Evolutionary conservation across 2,329 filamentous ascomycete species (phyloP).

Genomic region (Penicillium sp.): DNA sequence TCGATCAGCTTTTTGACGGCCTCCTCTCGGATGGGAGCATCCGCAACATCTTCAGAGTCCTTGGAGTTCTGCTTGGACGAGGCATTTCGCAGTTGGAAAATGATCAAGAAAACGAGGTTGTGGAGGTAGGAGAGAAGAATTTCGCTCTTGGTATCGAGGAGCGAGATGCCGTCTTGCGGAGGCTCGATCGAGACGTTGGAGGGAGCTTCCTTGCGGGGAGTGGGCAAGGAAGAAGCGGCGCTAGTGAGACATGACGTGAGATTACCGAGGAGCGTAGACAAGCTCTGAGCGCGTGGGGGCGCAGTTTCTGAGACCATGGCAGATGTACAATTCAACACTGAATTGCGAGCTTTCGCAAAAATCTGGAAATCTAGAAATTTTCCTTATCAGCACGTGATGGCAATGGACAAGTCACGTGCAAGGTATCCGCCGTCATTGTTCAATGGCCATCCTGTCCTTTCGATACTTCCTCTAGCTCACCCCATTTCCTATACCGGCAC

Average conservation of each 20-base stretch:
- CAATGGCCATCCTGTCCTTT: constrained; percentile 5
- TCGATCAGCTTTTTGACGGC: constrained; percentile 85
- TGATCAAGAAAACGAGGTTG: constrained; percentile 81
- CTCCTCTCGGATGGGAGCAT: constrained; percentile 54
- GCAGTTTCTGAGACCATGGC: constrained; percentile 26
- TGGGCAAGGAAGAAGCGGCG: constrained; percentile 35
- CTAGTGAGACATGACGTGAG: constrained; percentile 34
- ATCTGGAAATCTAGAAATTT: constrained; percentile 2
- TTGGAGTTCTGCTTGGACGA: constrained; percentile 31
- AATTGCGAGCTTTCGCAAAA: not conserved
- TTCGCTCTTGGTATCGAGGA: constrained; percentile 94
- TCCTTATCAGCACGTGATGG: constrained; percentile 10
- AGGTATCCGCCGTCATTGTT: constrained; percentile 1
- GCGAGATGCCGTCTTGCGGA: constrained; percentile 82
- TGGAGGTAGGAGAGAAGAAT: constrained; percentile 95
- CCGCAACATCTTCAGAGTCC: constrained; percentile 27
- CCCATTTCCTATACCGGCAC: not conserved
- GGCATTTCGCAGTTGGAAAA: constrained; percentile 68
- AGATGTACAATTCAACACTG: not conserved
- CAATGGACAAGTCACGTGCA: not conserved
- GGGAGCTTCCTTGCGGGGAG: constrained; percentile 24
- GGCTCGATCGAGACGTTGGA: constrained; percentile 67
- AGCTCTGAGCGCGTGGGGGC: constrained; percentile 21
- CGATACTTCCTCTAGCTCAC: not conserved
- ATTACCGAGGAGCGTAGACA: constrained; percentile 33